Percentiles rank a stretch among this genome's conserved stretches.
These are phyloP conservation scores for Penicillium frequentans DNA, from an alignment of 2,329 filamentous ascomycete genomes.

Conservation along the genomic window DNA sequence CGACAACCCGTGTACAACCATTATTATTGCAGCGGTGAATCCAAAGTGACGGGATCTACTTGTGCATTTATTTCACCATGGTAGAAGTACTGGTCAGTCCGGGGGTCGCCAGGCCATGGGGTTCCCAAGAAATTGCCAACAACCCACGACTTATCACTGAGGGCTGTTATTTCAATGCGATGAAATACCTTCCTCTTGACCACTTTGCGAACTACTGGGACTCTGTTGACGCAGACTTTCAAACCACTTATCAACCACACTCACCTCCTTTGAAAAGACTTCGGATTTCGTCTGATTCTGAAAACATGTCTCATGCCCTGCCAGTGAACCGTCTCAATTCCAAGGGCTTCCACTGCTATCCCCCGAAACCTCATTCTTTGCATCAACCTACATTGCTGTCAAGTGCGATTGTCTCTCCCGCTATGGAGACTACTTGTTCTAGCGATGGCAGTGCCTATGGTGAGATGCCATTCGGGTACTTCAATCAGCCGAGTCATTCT, in stretches of 20 bases:
- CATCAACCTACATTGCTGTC: not conserved
- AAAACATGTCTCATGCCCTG: not conserved
- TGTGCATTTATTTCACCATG: slow-evolving; percentile 10
- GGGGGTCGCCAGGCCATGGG: slow-evolving; percentile 9
- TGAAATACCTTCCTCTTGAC: not conserved
- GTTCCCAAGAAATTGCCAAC: not conserved
- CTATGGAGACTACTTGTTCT: not conserved
- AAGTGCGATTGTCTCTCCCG: not conserved
- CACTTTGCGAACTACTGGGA: not conserved
- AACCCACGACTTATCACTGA: slow-evolving; percentile 1
- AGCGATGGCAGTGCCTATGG: not conserved
- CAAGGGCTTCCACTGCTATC: not conserved
- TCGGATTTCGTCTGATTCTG: not conserved
- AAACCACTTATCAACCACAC: not conserved
- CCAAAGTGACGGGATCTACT: not conserved
- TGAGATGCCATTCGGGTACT: not conserved
- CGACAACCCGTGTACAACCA: slow-evolving; percentile 26
- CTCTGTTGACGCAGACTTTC: not conserved
- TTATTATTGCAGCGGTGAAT: slow-evolving; percentile 26
- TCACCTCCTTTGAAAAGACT: not conserved
- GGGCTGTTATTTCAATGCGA: not conserved
- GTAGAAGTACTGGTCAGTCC: slow-evolving; percentile 12
- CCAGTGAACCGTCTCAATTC: not conserved
- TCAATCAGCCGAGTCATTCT: not conserved
- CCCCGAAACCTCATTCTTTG: not conserved